phyloP scores from a whole-genome alignment of 1,284 basidiomycete species.

The Uromyces viciae-fabae region DNA sequence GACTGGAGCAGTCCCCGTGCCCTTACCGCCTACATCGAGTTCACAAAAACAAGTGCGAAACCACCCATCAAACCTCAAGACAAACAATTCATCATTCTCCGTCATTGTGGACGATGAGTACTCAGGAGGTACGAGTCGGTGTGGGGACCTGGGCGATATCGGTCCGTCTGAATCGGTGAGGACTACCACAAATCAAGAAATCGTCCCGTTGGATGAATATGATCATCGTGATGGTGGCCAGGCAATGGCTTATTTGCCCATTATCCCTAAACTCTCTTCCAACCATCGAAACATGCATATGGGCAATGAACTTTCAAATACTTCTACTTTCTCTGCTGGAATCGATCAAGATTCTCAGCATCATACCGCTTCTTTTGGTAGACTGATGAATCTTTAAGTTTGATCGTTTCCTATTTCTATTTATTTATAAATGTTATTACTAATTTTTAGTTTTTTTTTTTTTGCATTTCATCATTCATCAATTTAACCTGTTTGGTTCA shows the following conservation, averaged over 20 bases:
- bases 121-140: background rate
- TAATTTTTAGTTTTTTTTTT: too few species aligned
- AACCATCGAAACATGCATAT: background rate
- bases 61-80: background rate
- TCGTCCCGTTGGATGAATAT: constrained; percentile 34
- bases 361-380: constrained; percentile 22
- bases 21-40: background rate
- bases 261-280: constrained; percentile 37
- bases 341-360: background rate
- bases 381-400: constrained; percentile 29
- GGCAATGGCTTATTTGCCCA: constrained; percentile 42
- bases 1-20: constrained; percentile 10
- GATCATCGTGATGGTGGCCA: constrained; percentile 43
- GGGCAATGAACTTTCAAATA: too few species aligned
- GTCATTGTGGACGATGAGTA: constrained; percentile 28
- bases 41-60: background rate
- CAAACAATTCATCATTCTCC: constrained; percentile 15
- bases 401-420: too few species aligned
- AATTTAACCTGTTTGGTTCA: too few species aligned
- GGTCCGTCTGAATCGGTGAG: background rate
- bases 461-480: too few species aligned
- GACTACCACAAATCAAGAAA: constrained; percentile 13
- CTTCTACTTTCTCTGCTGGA: background rate
- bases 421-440: too few species aligned
- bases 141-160: background rate